Base-by-base conservation (phyloP, 148 eudicot species). In the Heliamphora exappendiculata region DNA sequence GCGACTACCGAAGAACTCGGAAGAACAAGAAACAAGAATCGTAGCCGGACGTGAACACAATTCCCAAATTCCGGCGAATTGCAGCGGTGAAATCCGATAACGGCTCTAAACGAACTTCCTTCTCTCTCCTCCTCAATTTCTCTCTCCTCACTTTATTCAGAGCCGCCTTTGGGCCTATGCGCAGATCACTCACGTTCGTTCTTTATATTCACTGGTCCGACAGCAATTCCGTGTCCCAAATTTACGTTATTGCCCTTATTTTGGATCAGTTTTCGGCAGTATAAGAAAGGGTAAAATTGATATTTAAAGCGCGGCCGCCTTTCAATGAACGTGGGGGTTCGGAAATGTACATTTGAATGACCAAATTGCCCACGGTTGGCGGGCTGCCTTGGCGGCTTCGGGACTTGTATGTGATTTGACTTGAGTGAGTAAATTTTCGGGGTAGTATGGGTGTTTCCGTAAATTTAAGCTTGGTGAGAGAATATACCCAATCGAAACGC, bases 11-110 rank as follows among this genome's bases (percentile, higher is more conserved):
- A 28, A n/a, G n/a, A n/a, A n/a, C n/a, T n/a, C n/a, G n/a, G n/a
- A n/a, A n/a, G 51, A 62, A n/a, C n/a, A n/a, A 59, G 31, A 41
- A 41, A 34, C 3, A 24, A 41, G 50, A 74, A 70, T 76, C 70
- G 31, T 72, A 78, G 76, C 76, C 97, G 92, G 94, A 88, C 80
- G 86, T 81, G 85, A 86, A 85, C 65, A 9, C 73, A 79, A 60
- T 79, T 77, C 85, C 86, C 82, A 74, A 88, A 88, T 84, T 78
- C 89, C 93, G 88, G 85, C 74, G 77, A 86, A 86, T 74, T 77
- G 77, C 76, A 79, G 66, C 76, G 76, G 60, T 87, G 75, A 84
- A 86, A 80, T 90, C 96, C 96, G 93, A 84, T 77, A 85, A 85
- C 88, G 86, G 78, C 81, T 82, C 53, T 58, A 77, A 70, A 72